Base-by-base conservation (phyloP, 768 basidiomycete genomes). In the Pisolithus marmoratus region DNA sequence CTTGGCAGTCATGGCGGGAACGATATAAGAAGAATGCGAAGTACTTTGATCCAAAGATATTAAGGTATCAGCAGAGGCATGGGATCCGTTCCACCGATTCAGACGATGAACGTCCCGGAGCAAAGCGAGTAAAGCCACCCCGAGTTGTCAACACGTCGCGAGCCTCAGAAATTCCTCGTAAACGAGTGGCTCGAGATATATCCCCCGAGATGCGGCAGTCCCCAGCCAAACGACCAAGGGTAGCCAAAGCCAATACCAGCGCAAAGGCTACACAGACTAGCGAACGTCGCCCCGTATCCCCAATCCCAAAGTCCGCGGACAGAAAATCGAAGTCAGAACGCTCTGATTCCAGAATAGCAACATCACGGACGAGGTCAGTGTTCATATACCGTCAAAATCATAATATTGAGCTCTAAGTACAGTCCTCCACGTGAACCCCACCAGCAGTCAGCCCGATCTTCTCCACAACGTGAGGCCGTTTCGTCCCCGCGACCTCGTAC, bases 1-100 rank as follows among this genome's bases (percentile, higher is more conserved):
- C 81, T 3, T 80, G 73, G 79, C 71, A 72, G n/a, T 82, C 82
- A 4, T 86, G 85, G 85, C 76, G 81, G 22, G 75, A 80, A 43
- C 72, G 76, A n/a, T 86, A 85, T 56, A 68, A 61, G 54, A 79
- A 71, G 54, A 70, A 84, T 46, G 46, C 69, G 37, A 57, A 34
- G 0, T 22, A 56, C 0, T 83, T 81, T 48, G 74, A 84, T 53
- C 24, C 9, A 2, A 47, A 43, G n/a, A 83, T 85, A 37, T 55
- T 46, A 36, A 59, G 41, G 8, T 76, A 75, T 52, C 74, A 74
- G 50, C 49, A 54, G 51, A 70, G 70, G 48, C 58, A 75, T 7
- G 14, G 9, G 24, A 29, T 27, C 26, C 43, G 8, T 8, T 7
- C 43, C 6, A 26, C 17, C 23, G 24, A 27, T 29, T 24, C 43